These are phyloP conservation scores for Knoxdaviesia capensis DNA, from an alignment of 2,329 filamentous ascomycete genomes.

Conservation along the genomic window DNA sequence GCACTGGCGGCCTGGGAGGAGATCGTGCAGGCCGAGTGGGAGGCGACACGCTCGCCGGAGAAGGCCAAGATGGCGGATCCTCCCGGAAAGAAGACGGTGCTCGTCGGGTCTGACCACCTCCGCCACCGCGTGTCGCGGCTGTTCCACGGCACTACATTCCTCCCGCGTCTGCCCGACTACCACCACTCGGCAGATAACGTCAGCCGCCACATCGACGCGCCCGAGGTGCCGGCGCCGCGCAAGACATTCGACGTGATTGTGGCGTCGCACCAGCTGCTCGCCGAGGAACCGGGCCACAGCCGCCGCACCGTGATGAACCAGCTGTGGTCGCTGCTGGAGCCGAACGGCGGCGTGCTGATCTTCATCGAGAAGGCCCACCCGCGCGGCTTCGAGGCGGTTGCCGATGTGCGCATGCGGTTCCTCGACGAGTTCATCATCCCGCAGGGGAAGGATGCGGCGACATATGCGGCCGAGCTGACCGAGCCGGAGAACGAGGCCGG, in stretches of 20 bases:
- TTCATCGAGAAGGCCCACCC: constrained; percentile 82
- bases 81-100: constrained; percentile 57
- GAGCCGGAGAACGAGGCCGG: constrained; percentile 9
- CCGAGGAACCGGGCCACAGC: constrained; percentile 52
- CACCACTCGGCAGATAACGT: constrained; percentile 42
- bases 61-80: constrained; percentile 22
- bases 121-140: constrained; percentile 57
- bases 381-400: constrained; percentile 80
- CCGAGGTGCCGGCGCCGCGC: constrained; percentile 30
- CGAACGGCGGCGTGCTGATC: constrained; percentile 69
- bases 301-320: constrained; percentile 69
- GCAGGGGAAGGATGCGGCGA: constrained; percentile 6
- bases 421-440: constrained; percentile 52
- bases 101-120: constrained; percentile 57
- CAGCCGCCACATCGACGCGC: constrained; percentile 37
- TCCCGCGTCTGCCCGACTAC: constrained; percentile 81
- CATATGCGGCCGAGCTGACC: constrained; percentile 15
- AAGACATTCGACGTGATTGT: constrained; percentile 85
- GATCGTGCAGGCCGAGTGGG: constrained; percentile 65
- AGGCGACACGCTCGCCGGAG: constrained; percentile 28
- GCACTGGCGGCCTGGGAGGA: constrained; percentile 59
- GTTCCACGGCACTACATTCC: constrained; percentile 75
- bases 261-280: constrained; percentile 66
- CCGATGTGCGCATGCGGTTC: constrained; percentile 61
- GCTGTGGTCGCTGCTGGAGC: constrained; percentile 70